Percentiles rank a stretch among this genome's conserved stretches.
Evolutionary conservation across 441 rosid species (phyloP).

Genomic region (Erysimum cheiri): DNA sequence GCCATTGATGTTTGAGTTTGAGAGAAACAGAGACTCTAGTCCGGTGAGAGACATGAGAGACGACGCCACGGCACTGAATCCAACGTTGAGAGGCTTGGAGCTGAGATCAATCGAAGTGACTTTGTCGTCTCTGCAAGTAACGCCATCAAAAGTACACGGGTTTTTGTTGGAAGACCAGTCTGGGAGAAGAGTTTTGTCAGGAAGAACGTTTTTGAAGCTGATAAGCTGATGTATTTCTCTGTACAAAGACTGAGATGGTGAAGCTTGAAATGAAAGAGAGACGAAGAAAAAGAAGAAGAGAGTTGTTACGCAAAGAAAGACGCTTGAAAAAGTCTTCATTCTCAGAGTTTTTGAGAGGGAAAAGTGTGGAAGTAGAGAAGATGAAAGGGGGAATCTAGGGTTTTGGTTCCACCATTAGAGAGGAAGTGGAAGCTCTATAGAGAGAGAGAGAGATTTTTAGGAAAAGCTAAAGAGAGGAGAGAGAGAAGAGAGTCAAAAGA

Average conservation of each 20-base stretch:
- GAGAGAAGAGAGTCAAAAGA: slow-evolving; percentile 58
- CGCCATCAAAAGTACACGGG: slow-evolving; percentile 74
- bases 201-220: slow-evolving; percentile 62
- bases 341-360: background rate
- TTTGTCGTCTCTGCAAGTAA: slow-evolving; percentile 61
- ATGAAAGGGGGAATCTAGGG: slow-evolving; percentile 45
- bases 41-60: slow-evolving; percentile 57
- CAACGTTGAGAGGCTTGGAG: slow-evolving; percentile 47
- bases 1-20: slow-evolving; percentile 61
- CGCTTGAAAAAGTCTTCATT: slow-evolving; percentile 43
- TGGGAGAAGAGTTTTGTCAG: slow-evolving; percentile 53
- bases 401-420: slow-evolving; percentile 62
- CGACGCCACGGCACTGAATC: slow-evolving; percentile 61
- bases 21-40: slow-evolving; percentile 62
- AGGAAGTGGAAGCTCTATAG: slow-evolving; percentile 44
- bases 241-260: slow-evolving; percentile 37
- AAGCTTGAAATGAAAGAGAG: slow-evolving; percentile 46
- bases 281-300: slow-evolving; percentile 27
- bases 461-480: slow-evolving; percentile 23
- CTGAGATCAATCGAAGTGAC: slow-evolving; percentile 70
- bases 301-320: slow-evolving; percentile 39
- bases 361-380: slow-evolving; percentile 20
- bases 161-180: slow-evolving; percentile 62
- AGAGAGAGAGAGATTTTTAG: slow-evolving; percentile 42
- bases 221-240: slow-evolving; percentile 61